Base-by-base conservation (phyloP, 2,329 filamentous ascomycete genomes). In the Coleophoma crateriformis region DNA sequence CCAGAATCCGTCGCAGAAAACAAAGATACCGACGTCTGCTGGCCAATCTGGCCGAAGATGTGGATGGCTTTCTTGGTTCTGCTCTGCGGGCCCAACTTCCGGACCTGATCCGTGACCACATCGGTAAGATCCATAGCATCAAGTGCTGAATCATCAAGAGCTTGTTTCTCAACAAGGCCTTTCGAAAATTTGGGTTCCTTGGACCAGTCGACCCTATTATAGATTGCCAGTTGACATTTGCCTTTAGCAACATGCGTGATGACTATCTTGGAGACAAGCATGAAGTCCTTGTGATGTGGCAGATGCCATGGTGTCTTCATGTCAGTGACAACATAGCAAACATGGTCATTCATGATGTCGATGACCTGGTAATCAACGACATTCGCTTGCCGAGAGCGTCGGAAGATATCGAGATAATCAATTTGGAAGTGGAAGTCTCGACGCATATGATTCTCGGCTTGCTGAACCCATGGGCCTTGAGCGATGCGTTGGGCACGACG, bases 221-320 rank as follows among this genome's bases (percentile, higher is more conserved):
- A 95, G 40, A 97, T 81, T 22, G 90, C 87, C 49, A 99, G 79
- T 70, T 94, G 96, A 68, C 90, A 95, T 66, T 87, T 90, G 12
- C 88, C 90, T 70, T 97, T 97, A 47, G 90, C 84, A 52, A 92
- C 79, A 63, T 97, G 90, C 2, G 94, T 96, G 54, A 99, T 94
- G 55, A 96, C 90, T 54, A 96, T 84, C 68, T 96, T 96, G 57
- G 83, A 92, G 50, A 95, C 81, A 19, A 96, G 74, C 59, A 85
- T 85, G 69, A 97, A 95, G 46, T 82, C 79, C 45, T 82, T 76
- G 47, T 85, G 82, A 64, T 90, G 85, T 12, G 94, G 94, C 35
- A 97, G 76, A 71, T 96, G 90, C 63, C 64, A 67, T 7, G 81
- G 77, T 15, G 77, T 83, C 64, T 79, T 82, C 62, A 72, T 71